Conservation (phyloP, 805 yeast genomes). For the Yarrowia deformans region DNA sequence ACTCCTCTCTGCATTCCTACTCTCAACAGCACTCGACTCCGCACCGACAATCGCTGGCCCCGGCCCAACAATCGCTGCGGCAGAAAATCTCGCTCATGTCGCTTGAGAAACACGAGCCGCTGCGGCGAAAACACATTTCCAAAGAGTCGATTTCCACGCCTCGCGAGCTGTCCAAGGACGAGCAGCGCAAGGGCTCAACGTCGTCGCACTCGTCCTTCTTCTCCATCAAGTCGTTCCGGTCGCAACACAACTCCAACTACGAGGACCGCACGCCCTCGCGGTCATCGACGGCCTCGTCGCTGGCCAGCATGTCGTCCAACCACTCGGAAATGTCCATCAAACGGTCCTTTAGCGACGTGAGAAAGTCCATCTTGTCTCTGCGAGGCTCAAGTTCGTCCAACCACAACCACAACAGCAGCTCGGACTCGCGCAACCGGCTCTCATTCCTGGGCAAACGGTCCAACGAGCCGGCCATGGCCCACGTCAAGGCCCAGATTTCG, state of each 20-base stretch:
- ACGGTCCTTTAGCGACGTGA: constrained; percentile 39
- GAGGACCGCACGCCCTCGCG: constrained; percentile 36
- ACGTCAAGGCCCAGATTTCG: constrained; percentile 58
- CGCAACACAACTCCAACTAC: constrained; percentile 22
- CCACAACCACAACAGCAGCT: not conserved
- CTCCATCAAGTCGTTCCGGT: constrained; percentile 33
- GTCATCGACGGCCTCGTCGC: constrained; percentile 38
- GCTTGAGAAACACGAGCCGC: constrained; percentile 33
- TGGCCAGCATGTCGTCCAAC: constrained; percentile 23
- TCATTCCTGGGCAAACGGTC: constrained; percentile 31
- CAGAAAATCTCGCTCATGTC: constrained; percentile 35
- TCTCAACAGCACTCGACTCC: constrained; percentile 17
- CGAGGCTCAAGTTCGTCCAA: constrained; percentile 22
- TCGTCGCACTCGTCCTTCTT: constrained; percentile 35
- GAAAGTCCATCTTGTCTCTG: constrained; percentile 39
- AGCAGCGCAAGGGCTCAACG: constrained; percentile 27
- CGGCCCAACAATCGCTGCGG: constrained; percentile 21
- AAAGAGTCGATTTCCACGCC: constrained; percentile 32
- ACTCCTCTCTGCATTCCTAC: not conserved
- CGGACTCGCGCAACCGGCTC: constrained; percentile 27
- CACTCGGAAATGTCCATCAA: constrained; percentile 41
- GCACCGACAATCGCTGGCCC: constrained; percentile 14
- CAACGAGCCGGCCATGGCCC: constrained; percentile 29
- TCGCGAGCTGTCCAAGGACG: constrained; percentile 14
- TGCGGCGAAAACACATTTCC: constrained; percentile 27